Conservation (phyloP, 345 rosid genomes). For the Punica granatum region DNA sequence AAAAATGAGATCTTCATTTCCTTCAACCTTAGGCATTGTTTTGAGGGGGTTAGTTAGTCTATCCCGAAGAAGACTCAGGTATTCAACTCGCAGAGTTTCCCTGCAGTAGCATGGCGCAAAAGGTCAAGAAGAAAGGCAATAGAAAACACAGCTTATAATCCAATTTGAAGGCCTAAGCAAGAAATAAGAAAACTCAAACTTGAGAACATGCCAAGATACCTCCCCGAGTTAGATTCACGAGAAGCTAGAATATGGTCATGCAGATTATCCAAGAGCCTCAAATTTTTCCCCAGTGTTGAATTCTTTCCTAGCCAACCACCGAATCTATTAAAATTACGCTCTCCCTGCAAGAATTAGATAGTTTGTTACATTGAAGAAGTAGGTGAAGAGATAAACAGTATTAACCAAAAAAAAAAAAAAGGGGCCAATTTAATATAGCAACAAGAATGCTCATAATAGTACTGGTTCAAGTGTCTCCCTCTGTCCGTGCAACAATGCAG, state of each 20-base stretch:
- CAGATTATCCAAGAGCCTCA: slow-evolving; percentile 83
- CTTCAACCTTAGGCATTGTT: slow-evolving; percentile 65
- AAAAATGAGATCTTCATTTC: neutral
- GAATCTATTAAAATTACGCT: slow-evolving; percentile 86
- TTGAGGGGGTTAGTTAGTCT: slow-evolving; percentile 79
- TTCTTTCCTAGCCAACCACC: slow-evolving; percentile 99
- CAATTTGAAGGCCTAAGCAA: neutral
- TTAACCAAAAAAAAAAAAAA: neutral
- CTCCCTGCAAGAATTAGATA: slow-evolving; percentile 55
- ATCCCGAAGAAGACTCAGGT: slow-evolving; percentile 54
- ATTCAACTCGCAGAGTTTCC: slow-evolving; percentile 72
- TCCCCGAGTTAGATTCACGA: slow-evolving; percentile 68
- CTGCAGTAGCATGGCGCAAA: slow-evolving; percentile 30
- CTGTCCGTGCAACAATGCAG: slow-evolving; percentile 79
- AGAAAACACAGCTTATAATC: neutral
- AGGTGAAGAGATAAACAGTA: neutral
- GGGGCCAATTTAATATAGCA: neutral
- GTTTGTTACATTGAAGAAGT: neutral
- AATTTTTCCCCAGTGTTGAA: slow-evolving; percentile 74
- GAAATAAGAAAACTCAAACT: neutral
- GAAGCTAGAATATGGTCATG: slow-evolving; percentile 95
- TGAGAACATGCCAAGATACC: slow-evolving; percentile 31
- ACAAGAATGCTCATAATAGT: slow-evolving; percentile 1
- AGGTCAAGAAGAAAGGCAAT: slow-evolving; percentile 8
- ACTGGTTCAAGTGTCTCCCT: slow-evolving; percentile 87